Percentiles rank a stretch among this genome's conserved stretches.
Conservation (phyloP, 116 monocot species). For the Zostera marina region DNA sequence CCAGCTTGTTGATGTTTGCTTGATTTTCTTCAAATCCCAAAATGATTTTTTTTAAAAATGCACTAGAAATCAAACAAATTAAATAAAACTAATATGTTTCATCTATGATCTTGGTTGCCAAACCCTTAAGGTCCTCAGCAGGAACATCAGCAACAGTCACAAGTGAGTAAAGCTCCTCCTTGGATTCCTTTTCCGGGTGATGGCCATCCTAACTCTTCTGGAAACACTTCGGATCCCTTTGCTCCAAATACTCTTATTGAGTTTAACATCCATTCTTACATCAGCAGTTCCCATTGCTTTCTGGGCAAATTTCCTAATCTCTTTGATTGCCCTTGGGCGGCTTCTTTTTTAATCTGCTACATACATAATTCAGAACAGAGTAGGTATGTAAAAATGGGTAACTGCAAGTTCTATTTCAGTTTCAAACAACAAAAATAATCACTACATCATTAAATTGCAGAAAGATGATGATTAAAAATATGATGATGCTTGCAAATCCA, state of each 20-base stretch:
- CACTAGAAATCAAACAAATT: background rate
- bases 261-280: conserved; percentile 20
- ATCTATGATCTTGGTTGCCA: conserved; percentile 25
- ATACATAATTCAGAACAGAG: background rate
- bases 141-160: conserved; percentile 25
- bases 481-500: no score
- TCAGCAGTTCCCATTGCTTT: conserved; percentile 30
- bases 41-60: background rate
- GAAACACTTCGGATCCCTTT: conserved; percentile 23
- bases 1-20: no score
- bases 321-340: conserved; percentile 28
- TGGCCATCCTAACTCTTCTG: conserved; percentile 18
- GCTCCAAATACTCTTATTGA: conserved; percentile 27
- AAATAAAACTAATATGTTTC: conserved; percentile 6
- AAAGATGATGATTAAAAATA: no score
- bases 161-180: conserved; percentile 29
- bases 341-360: conserved; percentile 28
- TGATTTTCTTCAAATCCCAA: no score
- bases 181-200: conserved; percentile 25
- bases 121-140: conserved; percentile 15
- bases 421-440: no score
- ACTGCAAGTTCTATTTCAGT: no score
- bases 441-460: no score
- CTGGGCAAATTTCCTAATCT: conserved; percentile 24
- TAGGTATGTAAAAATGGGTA: no score